Percentiles rank a stretch among this genome's conserved stretches.
Evolutionary conservation across 179 eudicot genomes (phyloP).

Genomic region (Patellifolia procumbens): DNA sequence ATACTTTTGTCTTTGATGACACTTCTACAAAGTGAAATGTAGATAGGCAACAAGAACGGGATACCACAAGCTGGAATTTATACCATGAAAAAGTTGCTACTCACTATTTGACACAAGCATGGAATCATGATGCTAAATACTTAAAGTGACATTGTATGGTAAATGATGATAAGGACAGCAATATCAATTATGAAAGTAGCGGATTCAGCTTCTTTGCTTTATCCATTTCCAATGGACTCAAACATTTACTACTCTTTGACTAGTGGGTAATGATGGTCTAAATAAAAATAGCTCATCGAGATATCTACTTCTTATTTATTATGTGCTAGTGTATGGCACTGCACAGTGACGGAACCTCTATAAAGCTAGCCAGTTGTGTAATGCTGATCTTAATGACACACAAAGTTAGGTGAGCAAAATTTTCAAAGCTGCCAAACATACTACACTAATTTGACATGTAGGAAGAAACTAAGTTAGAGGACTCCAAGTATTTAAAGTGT

Average conservation of each 20-base stretch:
- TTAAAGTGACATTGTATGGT: background rate
- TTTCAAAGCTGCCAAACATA: background rate
- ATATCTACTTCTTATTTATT: background rate
- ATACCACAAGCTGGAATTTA: background rate
- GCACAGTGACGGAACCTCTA: background rate
- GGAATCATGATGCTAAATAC: background rate
- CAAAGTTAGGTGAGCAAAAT: background rate
- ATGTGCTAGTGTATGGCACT: background rate
- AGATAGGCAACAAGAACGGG: background rate
- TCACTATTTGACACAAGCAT: background rate
- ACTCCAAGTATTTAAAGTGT: background rate
- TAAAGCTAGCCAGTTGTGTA: background rate
- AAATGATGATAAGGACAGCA: too few relatives aligned
- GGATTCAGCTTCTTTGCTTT: background rate
- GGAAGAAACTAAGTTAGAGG: background rate
- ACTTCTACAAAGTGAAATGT: background rate
- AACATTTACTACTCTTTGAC: background rate
- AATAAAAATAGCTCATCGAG: background rate
- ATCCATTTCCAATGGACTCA: background rate
- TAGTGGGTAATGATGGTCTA: background rate
- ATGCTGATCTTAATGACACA: background rate
- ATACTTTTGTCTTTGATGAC: background rate
- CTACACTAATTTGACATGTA: background rate
- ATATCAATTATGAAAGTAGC: too few relatives aligned
- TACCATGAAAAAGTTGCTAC: background rate